These are phyloP conservation scores for Mycena epipterygia DNA, from an alignment of 768 basidiomycete species.

Conservation along the genomic window DNA sequence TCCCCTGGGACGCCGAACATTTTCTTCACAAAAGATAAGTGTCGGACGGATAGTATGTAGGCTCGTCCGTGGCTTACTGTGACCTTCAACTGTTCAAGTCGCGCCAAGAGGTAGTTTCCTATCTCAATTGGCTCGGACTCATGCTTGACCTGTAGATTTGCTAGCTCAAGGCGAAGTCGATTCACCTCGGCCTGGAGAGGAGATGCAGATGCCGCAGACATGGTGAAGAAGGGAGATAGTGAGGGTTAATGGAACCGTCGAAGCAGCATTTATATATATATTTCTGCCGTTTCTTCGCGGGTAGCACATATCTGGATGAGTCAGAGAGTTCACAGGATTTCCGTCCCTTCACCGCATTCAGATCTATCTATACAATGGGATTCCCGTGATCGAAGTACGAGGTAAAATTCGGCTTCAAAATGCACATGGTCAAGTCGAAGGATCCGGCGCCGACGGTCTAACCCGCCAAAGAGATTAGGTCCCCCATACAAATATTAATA, in stretches of 20 bases:
- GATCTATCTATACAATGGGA: too few relatives aligned
- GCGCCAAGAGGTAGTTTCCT: constrained; percentile 71
- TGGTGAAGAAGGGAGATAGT: not conserved
- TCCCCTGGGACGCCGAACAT: constrained; percentile 89
- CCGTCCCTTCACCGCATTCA: too few relatives aligned
- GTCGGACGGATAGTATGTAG: not conserved
- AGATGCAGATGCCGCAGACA: not conserved
- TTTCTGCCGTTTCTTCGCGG: too few relatives aligned
- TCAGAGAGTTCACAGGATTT: too few relatives aligned
- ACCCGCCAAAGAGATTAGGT: too few relatives aligned
- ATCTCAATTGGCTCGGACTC: constrained; percentile 63
- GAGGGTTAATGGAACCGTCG: not conserved
- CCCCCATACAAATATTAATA: too few relatives aligned
- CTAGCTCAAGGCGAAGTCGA: constrained; percentile 62
- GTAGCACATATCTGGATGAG: too few relatives aligned
- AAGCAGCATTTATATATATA: constrained; percentile 2
- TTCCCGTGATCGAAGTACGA: too few relatives aligned
- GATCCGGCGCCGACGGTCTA: too few relatives aligned
- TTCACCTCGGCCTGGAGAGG: constrained; percentile 60
- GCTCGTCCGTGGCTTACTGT: constrained; percentile 55
- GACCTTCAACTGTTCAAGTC: constrained; percentile 75
- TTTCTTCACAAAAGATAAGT: constrained; percentile 56
- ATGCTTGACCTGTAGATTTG: constrained; percentile 53
- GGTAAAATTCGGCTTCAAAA: too few relatives aligned
- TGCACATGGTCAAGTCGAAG: too few relatives aligned